phyloP scores from a whole-genome alignment of 257 asterid species.

The Solanum microdontum region DNA sequence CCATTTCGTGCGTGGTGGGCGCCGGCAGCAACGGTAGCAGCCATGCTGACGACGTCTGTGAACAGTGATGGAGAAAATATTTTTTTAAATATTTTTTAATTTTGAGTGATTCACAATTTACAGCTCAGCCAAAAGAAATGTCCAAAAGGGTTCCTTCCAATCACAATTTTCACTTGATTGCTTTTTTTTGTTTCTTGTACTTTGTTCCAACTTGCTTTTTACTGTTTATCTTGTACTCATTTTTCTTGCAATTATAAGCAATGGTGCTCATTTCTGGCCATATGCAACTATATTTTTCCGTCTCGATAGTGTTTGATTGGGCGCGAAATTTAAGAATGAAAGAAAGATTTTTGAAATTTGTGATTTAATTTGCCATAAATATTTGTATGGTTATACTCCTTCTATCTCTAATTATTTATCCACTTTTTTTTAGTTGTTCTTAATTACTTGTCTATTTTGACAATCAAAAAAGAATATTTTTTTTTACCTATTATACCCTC shows the following conservation, averaged over 20 bases:
- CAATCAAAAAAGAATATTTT: too few species aligned
- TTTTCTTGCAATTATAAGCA: not conserved
- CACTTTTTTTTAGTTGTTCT: too few species aligned
- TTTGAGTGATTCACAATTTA: not conserved
- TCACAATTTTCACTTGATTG: not conserved
- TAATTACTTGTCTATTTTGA: too few species aligned
- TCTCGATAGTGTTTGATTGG: not conserved
- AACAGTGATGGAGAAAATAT: not conserved
- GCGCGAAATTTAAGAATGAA: too few species aligned
- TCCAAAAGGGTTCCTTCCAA: not conserved
- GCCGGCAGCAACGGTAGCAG: not conserved
- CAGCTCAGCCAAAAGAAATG: not conserved
- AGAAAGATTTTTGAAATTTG: fast-evolving
- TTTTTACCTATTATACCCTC: too few species aligned
- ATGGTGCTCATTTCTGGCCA: not conserved
- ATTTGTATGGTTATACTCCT: too few species aligned
- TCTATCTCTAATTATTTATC: too few species aligned
- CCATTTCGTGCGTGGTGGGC: not conserved
- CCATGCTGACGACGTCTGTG: not conserved
- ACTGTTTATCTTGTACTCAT: not conserved
- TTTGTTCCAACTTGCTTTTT: not conserved
- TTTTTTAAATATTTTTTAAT: too few species aligned
- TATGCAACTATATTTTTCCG: not conserved
- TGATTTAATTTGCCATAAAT: not conserved
- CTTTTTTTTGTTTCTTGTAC: not conserved